Conservation (phyloP, 2,329 filamentous ascomycete genomes). For the Diplodia corticola region DNA sequence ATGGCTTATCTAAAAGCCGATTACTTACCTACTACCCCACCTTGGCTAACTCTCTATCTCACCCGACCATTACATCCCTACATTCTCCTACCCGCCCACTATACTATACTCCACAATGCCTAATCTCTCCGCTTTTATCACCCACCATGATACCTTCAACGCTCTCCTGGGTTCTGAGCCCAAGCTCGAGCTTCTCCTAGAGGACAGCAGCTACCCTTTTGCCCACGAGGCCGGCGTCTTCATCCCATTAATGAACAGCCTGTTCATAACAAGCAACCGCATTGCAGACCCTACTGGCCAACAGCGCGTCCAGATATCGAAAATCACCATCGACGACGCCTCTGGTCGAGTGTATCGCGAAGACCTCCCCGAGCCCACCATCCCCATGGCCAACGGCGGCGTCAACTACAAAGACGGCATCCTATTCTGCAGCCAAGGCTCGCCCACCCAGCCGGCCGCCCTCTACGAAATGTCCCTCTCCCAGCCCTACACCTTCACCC, state of each 20-base stretch:
- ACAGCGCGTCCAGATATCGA: slow-evolving; percentile 29
- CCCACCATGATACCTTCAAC: background rate
- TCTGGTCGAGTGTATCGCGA: background rate
- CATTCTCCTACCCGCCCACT: too few relatives aligned
- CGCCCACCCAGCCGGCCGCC: slow-evolving; percentile 31
- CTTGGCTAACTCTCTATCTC: too few relatives aligned
- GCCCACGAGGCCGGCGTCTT: slow-evolving; percentile 52
- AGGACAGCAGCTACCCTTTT: slow-evolving; percentile 39
- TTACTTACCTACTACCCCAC: too few relatives aligned
- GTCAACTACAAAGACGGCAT: slow-evolving; percentile 35
- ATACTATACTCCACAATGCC: background rate
- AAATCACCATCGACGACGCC: background rate
- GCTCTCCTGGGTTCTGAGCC: background rate
- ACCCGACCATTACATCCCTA: too few relatives aligned
- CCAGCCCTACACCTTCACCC: slow-evolving; percentile 27
- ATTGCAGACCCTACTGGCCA: slow-evolving; percentile 26
- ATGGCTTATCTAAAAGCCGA: too few relatives aligned
- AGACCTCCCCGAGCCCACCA: background rate
- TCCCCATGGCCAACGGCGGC: slow-evolving; percentile 32
- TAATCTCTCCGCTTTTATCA: background rate
- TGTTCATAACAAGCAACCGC: slow-evolving; percentile 45
- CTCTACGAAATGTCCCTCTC: slow-evolving; percentile 35
- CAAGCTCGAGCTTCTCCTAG: slow-evolving; percentile 32
- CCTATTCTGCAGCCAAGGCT: slow-evolving; percentile 39
- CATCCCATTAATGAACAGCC: slow-evolving; percentile 33